A percentile compares a stretch with the other conserved stretches of the same genome.
These are phyloP conservation scores for Capronia americana DNA, from an alignment of 2,329 filamentous ascomycete species.

Conservation along the genomic window DNA sequence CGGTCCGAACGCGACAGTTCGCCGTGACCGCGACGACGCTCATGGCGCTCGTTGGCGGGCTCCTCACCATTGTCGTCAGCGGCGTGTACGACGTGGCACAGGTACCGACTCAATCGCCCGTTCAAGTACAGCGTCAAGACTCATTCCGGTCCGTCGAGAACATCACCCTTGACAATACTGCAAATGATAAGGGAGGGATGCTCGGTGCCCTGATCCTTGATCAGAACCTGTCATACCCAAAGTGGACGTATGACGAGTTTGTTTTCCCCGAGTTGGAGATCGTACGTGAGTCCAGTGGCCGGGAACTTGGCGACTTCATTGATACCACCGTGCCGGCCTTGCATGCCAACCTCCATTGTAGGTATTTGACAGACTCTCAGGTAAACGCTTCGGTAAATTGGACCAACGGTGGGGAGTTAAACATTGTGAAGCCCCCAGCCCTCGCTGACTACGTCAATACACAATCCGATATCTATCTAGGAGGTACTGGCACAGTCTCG, in stretches of 20 bases:
- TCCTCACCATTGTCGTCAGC: neutral
- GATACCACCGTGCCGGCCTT: neutral
- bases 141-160: neutral
- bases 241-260: constrained; percentile 29
- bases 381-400: neutral
- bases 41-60: neutral
- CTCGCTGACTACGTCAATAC: neutral
- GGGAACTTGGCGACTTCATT: neutral
- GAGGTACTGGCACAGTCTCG: neutral
- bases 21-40: neutral
- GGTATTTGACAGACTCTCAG: neutral
- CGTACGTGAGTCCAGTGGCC: neutral
- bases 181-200: neutral
- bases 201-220: constrained; percentile 17
- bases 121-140: constrained; percentile 4
- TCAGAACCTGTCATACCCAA: constrained; percentile 30
- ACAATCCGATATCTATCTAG: neutral
- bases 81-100: constrained; percentile 4
- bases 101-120: neutral
- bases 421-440: neutral
- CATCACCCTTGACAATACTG: neutral
- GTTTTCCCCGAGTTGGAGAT: constrained; percentile 16
- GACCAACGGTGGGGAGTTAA: neutral
- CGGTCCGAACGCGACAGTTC: neutral
- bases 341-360: neutral